Evolutionary conservation across 2,329 filamentous ascomycete species (phyloP).

Genomic region (Aspergillus sp.): DNA sequence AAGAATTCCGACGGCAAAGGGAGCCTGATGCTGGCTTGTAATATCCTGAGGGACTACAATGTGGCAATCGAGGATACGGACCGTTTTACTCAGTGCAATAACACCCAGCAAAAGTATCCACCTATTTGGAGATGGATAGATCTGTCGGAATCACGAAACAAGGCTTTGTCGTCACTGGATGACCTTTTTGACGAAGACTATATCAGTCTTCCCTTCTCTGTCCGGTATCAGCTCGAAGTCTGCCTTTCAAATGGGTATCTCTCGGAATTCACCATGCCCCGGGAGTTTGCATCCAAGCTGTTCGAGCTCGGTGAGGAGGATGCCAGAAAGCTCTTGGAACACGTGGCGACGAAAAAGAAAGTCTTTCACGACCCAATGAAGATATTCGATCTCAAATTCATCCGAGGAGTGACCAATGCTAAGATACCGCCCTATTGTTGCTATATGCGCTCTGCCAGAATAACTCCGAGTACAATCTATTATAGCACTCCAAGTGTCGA

Average conservation of each 20-base stretch:
- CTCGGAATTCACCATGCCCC: conserved; percentile 65
- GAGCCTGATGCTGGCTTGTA: conserved; percentile 41
- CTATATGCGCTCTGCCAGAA: conserved; percentile 64
- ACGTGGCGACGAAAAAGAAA: conserved; percentile 59
- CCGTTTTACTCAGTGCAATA: conserved; percentile 36
- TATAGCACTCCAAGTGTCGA: conserved; percentile 73
- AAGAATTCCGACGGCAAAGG: conserved; percentile 18
- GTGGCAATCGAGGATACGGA: conserved; percentile 46
- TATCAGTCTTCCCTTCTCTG: conserved; percentile 55
- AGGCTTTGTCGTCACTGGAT: conserved; percentile 22
- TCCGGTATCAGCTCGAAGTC: conserved; percentile 87
- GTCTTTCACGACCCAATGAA: conserved; percentile 63
- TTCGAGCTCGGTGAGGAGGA: conserved; percentile 43
- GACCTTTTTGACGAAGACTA: conserved; percentile 28
- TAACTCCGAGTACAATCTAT: conserved; percentile 80
- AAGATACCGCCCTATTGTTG: conserved; percentile 66
- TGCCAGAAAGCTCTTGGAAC: conserved; percentile 65
- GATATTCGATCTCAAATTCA: conserved; percentile 54
- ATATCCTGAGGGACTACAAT: conserved; percentile 65
- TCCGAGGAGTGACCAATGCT: conserved; percentile 42
- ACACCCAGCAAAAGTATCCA: conserved; percentile 12
- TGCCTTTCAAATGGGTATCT: conserved; percentile 77
- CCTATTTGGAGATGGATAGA: conserved; percentile 39
- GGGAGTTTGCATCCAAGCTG: conserved; percentile 61
- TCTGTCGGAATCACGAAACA: conserved; percentile 19